Base-by-base conservation (phyloP, 495 filamentous ascomycete species). In the Astrothelium subdiscretum region DNA sequence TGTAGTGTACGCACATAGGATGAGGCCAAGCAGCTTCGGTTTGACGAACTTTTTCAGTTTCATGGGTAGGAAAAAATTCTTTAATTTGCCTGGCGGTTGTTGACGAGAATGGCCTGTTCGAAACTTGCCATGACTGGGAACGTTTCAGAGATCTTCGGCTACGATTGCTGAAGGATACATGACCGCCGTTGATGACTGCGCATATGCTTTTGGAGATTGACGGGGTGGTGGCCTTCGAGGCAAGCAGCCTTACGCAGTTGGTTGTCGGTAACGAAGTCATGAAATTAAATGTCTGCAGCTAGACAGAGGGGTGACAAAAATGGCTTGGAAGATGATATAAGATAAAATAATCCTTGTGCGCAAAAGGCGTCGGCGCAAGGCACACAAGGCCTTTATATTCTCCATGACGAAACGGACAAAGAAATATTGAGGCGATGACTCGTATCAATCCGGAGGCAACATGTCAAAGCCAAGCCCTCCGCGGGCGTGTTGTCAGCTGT, bases 11-110 rank as follows among this genome's bases (percentile, higher is more conserved):
- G 78, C 74, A 87, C 65, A 82, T 77, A 64, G 85, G 87, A 71
- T 91, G 87, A 0, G 80, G 77, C 86, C 87, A 90, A 63, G 86
- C 80, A 35, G 85, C 69, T 18, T 81, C 77, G 1, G 75, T 77
- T 40, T 54, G 48, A 10, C 48, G 48, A 29, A 54, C 48, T 29
- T 54, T 54, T 1, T 54, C 22, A 27, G 48, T 54, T 29, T 54
- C 48, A 54, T 54, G 48, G 15, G 48, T 8, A 27, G 48, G 48
- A 29, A 54, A 54, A 20, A 54, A 54, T 54, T 54, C 48, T 15
- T 54, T 54, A 3, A 54, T 54, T 15, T 29, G 48, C 3, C 6
- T 29, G 20, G 24, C 15, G 15, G 48, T 24, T 54, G 48, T 54
- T 3, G 48, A 54, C 3, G 48, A 54, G 48, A 54, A 54, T 27